Evolutionary conservation across 345 rosid genomes (phyloP), one percentile per base, ranked within the genome.

Genomic region (Zanthoxylum bungeanum): DNA sequence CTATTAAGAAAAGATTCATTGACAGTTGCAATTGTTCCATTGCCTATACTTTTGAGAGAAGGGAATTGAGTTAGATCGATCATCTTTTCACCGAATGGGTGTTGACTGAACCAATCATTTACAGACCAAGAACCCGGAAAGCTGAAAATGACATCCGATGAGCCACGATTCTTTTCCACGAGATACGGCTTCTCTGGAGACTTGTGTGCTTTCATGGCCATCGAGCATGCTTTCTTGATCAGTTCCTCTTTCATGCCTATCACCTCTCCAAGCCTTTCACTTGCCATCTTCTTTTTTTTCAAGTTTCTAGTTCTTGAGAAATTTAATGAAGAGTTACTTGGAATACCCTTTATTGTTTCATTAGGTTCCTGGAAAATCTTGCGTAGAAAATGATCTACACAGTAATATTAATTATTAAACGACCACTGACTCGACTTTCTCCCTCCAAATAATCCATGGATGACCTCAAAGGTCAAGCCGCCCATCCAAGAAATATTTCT

Each of bases 11-110:
- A 89, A 42, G 89, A 91, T 79, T 87, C 75, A 76, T 93, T 88
- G 56, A 88, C 87, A n/a, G 66, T 80, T 42, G 90, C 96, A 62
- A 65, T 71, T 22, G 66, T 77, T 57, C 80, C 56, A 53, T 77
- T 84, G 67, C 89, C 89, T 39, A 93, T 53, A 71, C 76, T 85
- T 78, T 82, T 78, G 52, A 93, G 86, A 68, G 85, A 86, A 52
- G 91, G 90, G 64, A 87, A 85, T 3, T 77, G 56, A 5, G 28
- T 9, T 31, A 51, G 82, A 3, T 88, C 81, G 68, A 86, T 77
- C 79, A 72, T 64, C 5, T 73, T 76, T 60, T 82, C 88, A 39
- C 93, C 98, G 37, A 91, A 93, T 5, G 92, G 71, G 16, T 47
- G 36, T 3, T 39, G 21, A n/a, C 73, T 25, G 47, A 72, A 79